These are phyloP conservation scores for Capronia americana DNA, from an alignment of 2,329 filamentous ascomycete genomes.

Conservation along the genomic window DNA sequence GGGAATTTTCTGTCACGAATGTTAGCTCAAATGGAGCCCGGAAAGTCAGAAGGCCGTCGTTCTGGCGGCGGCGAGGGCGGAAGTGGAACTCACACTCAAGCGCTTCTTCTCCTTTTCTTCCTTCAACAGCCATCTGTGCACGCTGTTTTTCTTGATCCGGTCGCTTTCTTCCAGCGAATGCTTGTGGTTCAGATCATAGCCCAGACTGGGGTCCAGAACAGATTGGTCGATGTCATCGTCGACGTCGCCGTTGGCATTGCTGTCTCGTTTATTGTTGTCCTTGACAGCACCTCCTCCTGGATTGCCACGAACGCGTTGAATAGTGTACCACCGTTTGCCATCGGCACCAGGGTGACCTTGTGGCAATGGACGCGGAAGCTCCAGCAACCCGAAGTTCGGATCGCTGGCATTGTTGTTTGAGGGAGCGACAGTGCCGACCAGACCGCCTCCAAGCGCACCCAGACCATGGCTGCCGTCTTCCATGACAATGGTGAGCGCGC, in stretches of 20 bases:
- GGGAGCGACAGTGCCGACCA: conserved; percentile 23
- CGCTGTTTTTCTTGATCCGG: conserved; percentile 80
- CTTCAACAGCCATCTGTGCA: conserved; percentile 69
- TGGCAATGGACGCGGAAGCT: conserved; percentile 49
- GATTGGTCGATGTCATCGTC: conserved; percentile 63
- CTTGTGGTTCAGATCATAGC: conserved; percentile 65
- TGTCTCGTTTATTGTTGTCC: conserved; percentile 30
- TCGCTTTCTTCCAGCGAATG: conserved; percentile 77
- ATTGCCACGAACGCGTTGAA: conserved; percentile 79
- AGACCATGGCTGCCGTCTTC: conserved; percentile 28
- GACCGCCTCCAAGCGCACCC: neutral
- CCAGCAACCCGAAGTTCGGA: conserved; percentile 51
- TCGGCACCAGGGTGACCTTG: conserved; percentile 55
- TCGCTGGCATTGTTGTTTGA: conserved; percentile 25
- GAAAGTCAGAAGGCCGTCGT: neutral
- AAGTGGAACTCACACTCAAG: conserved; percentile 30
- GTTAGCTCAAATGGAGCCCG: neutral
- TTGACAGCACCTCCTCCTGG: conserved; percentile 49
- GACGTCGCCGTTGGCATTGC: conserved; percentile 44
- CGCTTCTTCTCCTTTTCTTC: conserved; percentile 71
- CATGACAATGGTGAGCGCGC: conserved; percentile 40
- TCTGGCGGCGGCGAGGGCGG: neutral
- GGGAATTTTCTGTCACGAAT: conserved; percentile 23
- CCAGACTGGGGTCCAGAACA: conserved; percentile 53
- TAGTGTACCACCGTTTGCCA: conserved; percentile 70